phyloP scores from a whole-genome alignment of 2,329 filamentous ascomycete species.

The Grosmannia clavigera region DNA sequence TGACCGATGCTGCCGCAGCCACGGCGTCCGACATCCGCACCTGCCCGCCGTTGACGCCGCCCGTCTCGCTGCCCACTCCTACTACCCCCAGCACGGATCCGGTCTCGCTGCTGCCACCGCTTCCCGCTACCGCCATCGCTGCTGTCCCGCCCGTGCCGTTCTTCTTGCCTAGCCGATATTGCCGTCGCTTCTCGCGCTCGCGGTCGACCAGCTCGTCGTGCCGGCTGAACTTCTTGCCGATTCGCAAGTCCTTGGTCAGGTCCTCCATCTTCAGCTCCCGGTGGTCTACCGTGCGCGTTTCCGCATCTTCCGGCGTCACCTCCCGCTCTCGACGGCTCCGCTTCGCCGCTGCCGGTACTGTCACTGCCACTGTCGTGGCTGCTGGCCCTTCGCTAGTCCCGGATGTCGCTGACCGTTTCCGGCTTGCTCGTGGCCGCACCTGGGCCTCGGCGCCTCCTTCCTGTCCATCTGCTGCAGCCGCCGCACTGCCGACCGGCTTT shows the following conservation, averaged over 20 bases:
- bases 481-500: background rate
- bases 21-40: background rate
- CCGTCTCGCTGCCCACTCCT: conserved; percentile 9
- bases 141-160: conserved; percentile 10
- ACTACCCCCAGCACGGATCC: background rate
- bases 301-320: conserved; percentile 50
- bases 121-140: background rate
- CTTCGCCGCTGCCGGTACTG: background rate
- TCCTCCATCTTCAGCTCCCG: conserved; percentile 60
- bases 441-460: no score
- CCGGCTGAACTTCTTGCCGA: conserved; percentile 63
- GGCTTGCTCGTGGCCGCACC: no score
- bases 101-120: conserved; percentile 6
- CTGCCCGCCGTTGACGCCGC: conserved; percentile 2
- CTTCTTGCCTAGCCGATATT: conserved; percentile 20
- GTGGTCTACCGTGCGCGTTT: conserved; percentile 50
- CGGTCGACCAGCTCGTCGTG: conserved; percentile 62
- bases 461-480: no score
- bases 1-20: conserved; percentile 7
- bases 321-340: conserved; percentile 24
- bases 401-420: no score
- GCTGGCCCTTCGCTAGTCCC: background rate
- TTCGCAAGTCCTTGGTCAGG: conserved; percentile 54
- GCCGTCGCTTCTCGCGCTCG: conserved; percentile 33
- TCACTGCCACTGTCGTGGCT: background rate